Evolutionary conservation across 73 alveolate genomes (phyloP), one percentile per base, ranked within the genome.

Genomic region (Paraurostyla sp.): DNA sequence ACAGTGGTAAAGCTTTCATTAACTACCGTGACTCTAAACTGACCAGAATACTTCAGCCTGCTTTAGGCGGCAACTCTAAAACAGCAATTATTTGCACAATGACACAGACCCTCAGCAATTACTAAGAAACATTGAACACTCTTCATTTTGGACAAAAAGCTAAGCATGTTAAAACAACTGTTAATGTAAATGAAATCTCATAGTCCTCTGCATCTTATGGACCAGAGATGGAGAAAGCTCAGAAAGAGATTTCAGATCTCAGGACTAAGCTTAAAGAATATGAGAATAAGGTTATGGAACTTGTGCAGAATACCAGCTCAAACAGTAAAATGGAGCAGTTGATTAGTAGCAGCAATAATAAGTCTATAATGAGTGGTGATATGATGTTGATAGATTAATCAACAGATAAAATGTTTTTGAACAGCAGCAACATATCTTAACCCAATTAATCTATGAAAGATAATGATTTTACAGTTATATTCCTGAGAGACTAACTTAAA

Each of bases 21-120:
- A 95, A 95, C 80, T 95, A 93, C 89, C 68, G 97, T 87, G 98
- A 95, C 89, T 95, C 98, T 1, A 95, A 95, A 78, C 90, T 95
- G 23, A 95, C 97, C 7, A 68, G 98, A 83, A 93, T 95, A 83
- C 84, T 95, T 25, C 97, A 95, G 76, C 84, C 94, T 22, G 85
- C 97, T 18, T 85, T 95, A 46, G 96, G 97, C 29, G 98, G 98
- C 0, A 95, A 95, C 87, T 95, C 98, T 0, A 93, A 93, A 65
- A 95, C 98, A 29, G 87, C 94, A 15, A 94, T 95, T 16, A 95
- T 95, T 46, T 95, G 98, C 73, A 93, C 98, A 7, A 85, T 95
- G 76, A 93, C 94, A 58, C 97, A 95, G 71, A 93, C 93, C 43
- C 59, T 83, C 76, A 88, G 82, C 48, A 95, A 95, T 83, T 93